phyloP scores from a whole-genome alignment of 1,284 basidiomycete species.

The Boletellus sp. region DNA sequence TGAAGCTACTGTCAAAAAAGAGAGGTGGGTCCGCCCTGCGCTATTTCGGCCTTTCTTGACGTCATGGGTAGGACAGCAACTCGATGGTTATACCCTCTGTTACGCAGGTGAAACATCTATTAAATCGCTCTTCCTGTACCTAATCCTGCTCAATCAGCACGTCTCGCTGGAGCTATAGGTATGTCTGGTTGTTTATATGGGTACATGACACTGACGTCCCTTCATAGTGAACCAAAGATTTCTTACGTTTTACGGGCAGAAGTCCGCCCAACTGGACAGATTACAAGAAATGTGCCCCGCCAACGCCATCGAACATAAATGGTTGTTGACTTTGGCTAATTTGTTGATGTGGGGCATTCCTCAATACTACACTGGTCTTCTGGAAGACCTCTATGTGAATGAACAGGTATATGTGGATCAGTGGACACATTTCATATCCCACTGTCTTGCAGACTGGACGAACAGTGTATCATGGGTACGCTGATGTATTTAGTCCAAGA shows the following conservation, averaged over 20 bases:
- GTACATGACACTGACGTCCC: background rate
- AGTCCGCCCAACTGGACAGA: constrained; percentile 30
- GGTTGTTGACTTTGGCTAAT: constrained; percentile 17
- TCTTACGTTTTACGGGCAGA: constrained; percentile 26
- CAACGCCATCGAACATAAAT: constrained; percentile 20
- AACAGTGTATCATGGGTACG: constrained; percentile 27
- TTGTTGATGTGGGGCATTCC: constrained; percentile 31
- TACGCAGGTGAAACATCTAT: constrained; percentile 28
- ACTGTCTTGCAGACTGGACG: constrained; percentile 30
- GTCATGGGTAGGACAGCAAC: constrained; percentile 16
- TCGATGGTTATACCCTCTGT: constrained; percentile 35
- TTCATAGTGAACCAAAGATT: constrained; percentile 30
- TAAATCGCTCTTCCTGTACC: background rate
- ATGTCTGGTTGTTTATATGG: background rate
- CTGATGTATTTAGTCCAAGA: too few relatives aligned
- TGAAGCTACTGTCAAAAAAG: constrained; percentile 23
- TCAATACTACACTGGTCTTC: constrained; percentile 15
- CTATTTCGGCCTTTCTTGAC: background rate
- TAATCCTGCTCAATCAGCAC: constrained; percentile 22
- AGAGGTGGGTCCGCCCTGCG: constrained; percentile 18
- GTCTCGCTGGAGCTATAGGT: constrained; percentile 29
- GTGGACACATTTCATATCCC: constrained; percentile 30
- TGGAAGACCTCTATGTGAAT: constrained; percentile 32
- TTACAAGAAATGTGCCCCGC: constrained; percentile 27
- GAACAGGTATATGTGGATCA: constrained; percentile 34